phyloP scores from a whole-genome alignment of 2,329 filamentous ascomycete genomes.

The Fusarium palustre region DNA sequence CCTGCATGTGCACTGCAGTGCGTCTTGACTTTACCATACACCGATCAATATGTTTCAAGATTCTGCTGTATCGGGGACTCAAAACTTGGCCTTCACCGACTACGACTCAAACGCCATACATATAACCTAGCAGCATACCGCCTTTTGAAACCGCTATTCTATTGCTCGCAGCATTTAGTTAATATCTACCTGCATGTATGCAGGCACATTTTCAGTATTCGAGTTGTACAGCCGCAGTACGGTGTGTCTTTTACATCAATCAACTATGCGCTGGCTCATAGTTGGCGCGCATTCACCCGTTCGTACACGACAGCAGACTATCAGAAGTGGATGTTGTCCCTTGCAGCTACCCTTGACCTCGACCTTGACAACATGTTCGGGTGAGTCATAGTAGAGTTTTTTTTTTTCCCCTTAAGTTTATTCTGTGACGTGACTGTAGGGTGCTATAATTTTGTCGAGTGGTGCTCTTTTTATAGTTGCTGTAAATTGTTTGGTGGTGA shows the following conservation, averaged over 20 bases:
- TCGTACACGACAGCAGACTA: conserved; percentile 37
- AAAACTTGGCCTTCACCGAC: conserved; percentile 34
- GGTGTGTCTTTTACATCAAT: conserved; percentile 19
- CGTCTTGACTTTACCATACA: conserved; percentile 28
- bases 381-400: conserved; percentile 13
- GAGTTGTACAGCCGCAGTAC: conserved; percentile 7
- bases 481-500: conserved; percentile 18
- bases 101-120: conserved; percentile 19
- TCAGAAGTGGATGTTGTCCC: conserved; percentile 20
- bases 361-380: conserved; percentile 5
- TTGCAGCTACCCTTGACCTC: conserved; percentile 33
- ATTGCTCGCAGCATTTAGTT: conserved; percentile 23
- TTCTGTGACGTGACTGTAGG: conserved; percentile 8
- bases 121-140: conserved; percentile 32
- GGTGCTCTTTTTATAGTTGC: conserved; percentile 1
- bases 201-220: conserved; percentile 20
- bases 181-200: conserved; percentile 2
- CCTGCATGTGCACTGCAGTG: conserved; percentile 14
- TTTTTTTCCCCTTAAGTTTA: conserved; percentile 17
- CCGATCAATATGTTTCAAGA: conserved; percentile 37
- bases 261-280: conserved; percentile 24
- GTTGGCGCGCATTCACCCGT: conserved; percentile 31
- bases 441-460: conserved; percentile 6
- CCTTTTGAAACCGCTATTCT: conserved; percentile 38
- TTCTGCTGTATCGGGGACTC: conserved; percentile 12